A percentile compares a stretch with the other conserved stretches of the same genome.
Conservation (phyloP, 176 grass and related monocot genomes). For the Carex scoparia region DNA sequence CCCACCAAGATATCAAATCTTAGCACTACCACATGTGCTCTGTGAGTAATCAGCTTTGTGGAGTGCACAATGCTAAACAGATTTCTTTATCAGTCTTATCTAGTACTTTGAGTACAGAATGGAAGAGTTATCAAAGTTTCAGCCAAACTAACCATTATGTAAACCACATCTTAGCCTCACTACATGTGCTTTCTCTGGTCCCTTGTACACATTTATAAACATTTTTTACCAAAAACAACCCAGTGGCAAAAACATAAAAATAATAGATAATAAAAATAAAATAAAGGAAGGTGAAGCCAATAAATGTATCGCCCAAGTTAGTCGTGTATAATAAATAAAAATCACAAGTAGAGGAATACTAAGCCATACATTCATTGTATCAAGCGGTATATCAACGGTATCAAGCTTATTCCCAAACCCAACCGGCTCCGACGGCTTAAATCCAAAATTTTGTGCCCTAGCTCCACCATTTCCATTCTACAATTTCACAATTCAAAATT, state of each 20-base stretch:
- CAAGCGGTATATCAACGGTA: constrained; percentile 56
- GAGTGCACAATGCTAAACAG: neutral
- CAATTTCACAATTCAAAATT: constrained; percentile 16
- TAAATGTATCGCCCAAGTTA: neutral
- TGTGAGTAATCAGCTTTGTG: neutral
- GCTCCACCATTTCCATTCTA: constrained; percentile 55
- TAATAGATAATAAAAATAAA: neutral
- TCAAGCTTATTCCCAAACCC: constrained; percentile 52
- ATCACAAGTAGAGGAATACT: neutral
- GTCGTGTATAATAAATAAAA: neutral
- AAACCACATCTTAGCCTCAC: neutral
- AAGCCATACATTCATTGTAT: constrained; percentile 56
- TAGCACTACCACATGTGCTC: neutral
- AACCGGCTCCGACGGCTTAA: constrained; percentile 35
- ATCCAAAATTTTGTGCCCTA: constrained; percentile 41
- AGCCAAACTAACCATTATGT: neutral
- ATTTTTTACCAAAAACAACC: neutral
- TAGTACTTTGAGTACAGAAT: neutral
- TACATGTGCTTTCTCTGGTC: neutral
- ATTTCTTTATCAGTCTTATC: neutral
- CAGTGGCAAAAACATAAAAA: neutral
- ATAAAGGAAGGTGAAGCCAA: neutral
- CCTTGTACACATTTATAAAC: neutral
- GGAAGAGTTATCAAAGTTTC: neutral
- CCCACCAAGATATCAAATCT: neutral